Percentiles rank a stretch among this genome's conserved stretches.
Evolutionary conservation across 2,329 filamentous ascomycete species (phyloP).

Genomic region (Verticillium albo-atrum): DNA sequence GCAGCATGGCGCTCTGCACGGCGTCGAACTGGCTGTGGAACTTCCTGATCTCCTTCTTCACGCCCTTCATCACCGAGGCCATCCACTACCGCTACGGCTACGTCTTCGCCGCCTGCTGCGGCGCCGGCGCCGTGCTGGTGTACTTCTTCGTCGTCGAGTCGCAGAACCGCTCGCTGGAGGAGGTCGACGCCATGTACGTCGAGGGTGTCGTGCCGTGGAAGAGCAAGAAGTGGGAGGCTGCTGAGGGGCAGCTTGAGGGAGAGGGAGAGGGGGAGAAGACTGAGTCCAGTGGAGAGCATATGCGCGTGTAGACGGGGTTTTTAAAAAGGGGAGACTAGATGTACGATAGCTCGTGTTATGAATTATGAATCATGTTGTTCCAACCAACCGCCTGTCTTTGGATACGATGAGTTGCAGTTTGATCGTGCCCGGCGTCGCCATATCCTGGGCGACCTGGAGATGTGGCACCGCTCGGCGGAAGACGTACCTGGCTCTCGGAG

Average conservation of each 20-base stretch:
- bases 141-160: conserved; percentile 75
- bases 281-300: neutral
- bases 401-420: no score
- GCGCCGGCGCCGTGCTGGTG: conserved; percentile 58
- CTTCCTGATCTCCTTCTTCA: conserved; percentile 58
- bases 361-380: neutral
- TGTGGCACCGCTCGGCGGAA: no score
- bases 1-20: conserved; percentile 52
- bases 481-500: no score
- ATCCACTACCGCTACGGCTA: conserved; percentile 70
- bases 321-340: neutral
- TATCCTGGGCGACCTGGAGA: no score
- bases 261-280: neutral
- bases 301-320: neutral
- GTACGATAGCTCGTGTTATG: neutral
- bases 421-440: neutral
- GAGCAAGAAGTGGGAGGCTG: conserved; percentile 29
- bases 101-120: conserved; percentile 66
- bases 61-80: conserved; percentile 66
- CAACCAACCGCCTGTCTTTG: no score
- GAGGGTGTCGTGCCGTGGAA: conserved; percentile 44
- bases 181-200: conserved; percentile 74
- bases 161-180: conserved; percentile 67
- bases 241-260: neutral
- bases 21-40: conserved; percentile 63